Evolutionary conservation across 495 filamentous ascomycete genomes (phyloP).

Genomic region (Parachaetomium inaequale): DNA sequence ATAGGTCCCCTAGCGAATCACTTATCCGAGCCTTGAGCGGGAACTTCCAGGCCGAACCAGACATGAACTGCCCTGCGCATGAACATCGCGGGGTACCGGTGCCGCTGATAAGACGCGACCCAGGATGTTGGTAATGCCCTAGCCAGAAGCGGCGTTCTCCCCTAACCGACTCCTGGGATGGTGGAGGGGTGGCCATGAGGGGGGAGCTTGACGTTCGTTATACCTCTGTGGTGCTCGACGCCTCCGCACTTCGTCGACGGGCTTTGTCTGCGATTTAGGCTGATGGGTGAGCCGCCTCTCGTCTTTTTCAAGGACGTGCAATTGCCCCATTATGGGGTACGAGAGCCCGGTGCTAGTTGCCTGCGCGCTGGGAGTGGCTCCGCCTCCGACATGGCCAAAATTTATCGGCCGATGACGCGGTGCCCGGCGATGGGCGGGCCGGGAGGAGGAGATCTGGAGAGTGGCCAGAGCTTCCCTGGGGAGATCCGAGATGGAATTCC

Average conservation of each 20-base stretch:
- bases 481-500: neutral
- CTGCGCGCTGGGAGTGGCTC: neutral
- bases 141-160: neutral
- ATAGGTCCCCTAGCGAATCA: conserved; percentile 14
- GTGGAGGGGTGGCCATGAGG: neutral
- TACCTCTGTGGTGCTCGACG: too few relatives aligned
- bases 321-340: neutral
- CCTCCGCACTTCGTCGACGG: too few relatives aligned
- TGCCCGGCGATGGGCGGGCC: neutral
- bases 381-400: neutral
- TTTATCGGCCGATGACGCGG: neutral
- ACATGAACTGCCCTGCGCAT: neutral
- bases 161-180: neutral
- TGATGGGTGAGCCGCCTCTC: neutral
- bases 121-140: neutral
- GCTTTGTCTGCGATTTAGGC: neutral
- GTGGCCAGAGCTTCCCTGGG: neutral
- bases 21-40: neutral
- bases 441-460: too few relatives aligned
- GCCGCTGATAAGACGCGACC: neutral
- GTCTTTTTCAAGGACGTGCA: neutral
- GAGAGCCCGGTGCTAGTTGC: neutral
- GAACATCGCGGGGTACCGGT: conserved; percentile 1
- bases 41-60: conserved; percentile 4
- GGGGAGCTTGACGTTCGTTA: neutral